Evolutionary conservation across 2,329 filamentous ascomycete species (phyloP).

Genomic region (Magnaporthales sp.): DNA sequence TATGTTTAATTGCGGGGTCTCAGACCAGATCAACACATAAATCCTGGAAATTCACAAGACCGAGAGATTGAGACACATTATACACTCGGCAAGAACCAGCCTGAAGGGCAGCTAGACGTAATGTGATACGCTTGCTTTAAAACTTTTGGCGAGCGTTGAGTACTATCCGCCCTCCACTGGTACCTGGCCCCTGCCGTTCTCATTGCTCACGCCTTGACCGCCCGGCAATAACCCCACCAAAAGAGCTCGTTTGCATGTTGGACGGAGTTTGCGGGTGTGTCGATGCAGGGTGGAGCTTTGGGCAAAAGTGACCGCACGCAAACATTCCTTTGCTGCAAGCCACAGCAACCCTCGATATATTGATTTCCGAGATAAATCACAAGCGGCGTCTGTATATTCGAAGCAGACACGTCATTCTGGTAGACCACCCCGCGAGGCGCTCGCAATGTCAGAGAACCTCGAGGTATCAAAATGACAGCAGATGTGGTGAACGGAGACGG

Average conservation of each 20-base stretch:
- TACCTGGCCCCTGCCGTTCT: neutral
- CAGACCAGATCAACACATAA: neutral
- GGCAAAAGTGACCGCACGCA: neutral
- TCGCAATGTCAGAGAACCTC: neutral
- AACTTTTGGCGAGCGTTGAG: neutral
- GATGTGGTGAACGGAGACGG: constrained; percentile 28
- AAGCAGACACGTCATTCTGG: neutral
- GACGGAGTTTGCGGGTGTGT: neutral
- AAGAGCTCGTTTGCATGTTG: neutral
- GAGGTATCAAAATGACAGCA: constrained; percentile 35
- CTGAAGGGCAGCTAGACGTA: neutral
- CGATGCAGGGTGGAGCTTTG: neutral
- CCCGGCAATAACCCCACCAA: constrained; percentile 2
- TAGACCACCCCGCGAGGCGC: neutral
- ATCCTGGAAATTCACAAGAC: neutral
- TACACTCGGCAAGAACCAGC: neutral
- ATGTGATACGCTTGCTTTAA: neutral
- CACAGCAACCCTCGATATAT: neutral
- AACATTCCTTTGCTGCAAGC: neutral
- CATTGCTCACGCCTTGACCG: neutral
- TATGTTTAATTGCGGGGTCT: neutral
- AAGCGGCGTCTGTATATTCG: neutral
- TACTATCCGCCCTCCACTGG: neutral
- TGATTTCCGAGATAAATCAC: neutral
- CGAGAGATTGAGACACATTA: neutral